Base-by-base conservation (phyloP, 2,329 filamentous ascomycete species). In the Capronia americana region DNA sequence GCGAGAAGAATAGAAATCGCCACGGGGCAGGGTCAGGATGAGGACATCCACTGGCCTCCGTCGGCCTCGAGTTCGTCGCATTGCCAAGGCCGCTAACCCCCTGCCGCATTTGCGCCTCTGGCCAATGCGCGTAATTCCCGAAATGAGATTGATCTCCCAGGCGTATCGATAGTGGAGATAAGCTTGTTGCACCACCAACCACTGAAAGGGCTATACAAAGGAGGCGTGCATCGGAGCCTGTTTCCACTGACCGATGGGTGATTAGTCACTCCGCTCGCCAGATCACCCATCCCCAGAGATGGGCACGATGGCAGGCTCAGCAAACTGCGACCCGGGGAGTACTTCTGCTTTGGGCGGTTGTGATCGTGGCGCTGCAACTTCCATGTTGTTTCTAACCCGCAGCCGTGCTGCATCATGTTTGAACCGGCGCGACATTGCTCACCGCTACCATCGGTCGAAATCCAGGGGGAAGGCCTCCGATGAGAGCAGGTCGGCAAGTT, bases 111-210 rank as follows among this genome's bases (percentile, higher is more conserved):
- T 44, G 14, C 23, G 57, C 17, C 4, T 41, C 34, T n/a, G 26
- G 46, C 58, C 58, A 51, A 61, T 61, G 14, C 30, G 58, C 46
- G n/a, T 24, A 30, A n/a, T 32, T 53, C 30, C 44, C 28, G 58
- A 61, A 53, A 61, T 61, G 58, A 61, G 38, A 61, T 51, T 51
- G 48, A 61, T 61, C 32, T 61, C n/a, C 44, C 58, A 24, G n/a
- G 26, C 14, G 34, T 51, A 61, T 61, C 34, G 58, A 61, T 32
- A 53, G 58, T 54, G 58, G 58, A 53, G 20, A 48, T 61, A 51
- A 51, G 58, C 46, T 59, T 28, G 14, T n/a, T 0, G 20, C 57
- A 51, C 10, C 3, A 5, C 11, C 34, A 46, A 61, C 48, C 38
- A 44, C 38, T 20, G 38, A 44, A 20, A 44, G 46, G 51, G 28